These are phyloP conservation scores for Trichoderma asperelloides DNA, from an alignment of 495 filamentous ascomycete genomes.

Conservation along the genomic window DNA sequence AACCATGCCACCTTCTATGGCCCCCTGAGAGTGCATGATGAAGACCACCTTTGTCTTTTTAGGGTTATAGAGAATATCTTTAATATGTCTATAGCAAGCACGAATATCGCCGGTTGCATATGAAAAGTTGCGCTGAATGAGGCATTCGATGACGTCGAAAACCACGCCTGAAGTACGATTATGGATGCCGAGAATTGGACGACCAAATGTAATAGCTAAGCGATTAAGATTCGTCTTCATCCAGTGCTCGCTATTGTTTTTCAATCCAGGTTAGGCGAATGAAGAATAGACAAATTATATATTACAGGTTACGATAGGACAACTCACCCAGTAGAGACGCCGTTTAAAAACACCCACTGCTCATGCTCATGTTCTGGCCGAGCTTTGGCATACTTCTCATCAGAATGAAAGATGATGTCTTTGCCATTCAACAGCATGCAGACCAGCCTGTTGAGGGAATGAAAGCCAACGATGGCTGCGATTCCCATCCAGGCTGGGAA, in stretches of 20 bases:
- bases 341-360: slow-evolving; percentile 69
- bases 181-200: slow-evolving; percentile 70
- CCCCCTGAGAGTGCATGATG: slow-evolving; percentile 67
- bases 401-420: slow-evolving; percentile 30
- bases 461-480: slow-evolving; percentile 24
- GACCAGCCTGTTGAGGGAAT: slow-evolving; percentile 39
- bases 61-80: slow-evolving; percentile 37
- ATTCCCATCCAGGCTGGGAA: slow-evolving; percentile 44
- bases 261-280: neutral
- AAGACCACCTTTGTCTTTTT: slow-evolving; percentile 56
- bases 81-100: slow-evolving; percentile 32
- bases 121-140: slow-evolving; percentile 66
- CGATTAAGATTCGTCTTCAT: slow-evolving; percentile 62
- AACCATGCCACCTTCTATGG: slow-evolving; percentile 58
- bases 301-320: neutral
- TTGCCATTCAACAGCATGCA: slow-evolving; percentile 44
- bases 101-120: slow-evolving; percentile 67
- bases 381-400: slow-evolving; percentile 33
- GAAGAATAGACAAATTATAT: neutral
- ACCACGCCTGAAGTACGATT: slow-evolving; percentile 68
- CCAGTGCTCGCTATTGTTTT: slow-evolving; percentile 38
- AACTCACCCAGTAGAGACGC: slow-evolving; percentile 51
- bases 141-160: slow-evolving; percentile 67
- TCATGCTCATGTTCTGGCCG: slow-evolving; percentile 43
- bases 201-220: slow-evolving; percentile 63